Conservation (phyloP, 2,329 filamentous ascomycete genomes). For the Escovopsis sp. region DNA sequence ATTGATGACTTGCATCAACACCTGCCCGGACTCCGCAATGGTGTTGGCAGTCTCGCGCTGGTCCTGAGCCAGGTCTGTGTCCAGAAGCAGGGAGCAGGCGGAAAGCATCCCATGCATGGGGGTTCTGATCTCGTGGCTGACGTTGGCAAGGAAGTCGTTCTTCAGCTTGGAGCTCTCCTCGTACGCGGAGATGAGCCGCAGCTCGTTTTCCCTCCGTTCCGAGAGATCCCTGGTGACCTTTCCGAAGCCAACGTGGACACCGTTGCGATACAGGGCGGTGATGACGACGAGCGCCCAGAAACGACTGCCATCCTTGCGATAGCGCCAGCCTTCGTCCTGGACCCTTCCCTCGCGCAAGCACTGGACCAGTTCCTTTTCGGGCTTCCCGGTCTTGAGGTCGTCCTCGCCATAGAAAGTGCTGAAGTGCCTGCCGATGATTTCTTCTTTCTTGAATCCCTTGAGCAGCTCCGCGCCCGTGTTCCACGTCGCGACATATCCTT, state of each 20-base stretch:
- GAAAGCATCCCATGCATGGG: conserved; percentile 50
- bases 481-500: conserved; percentile 42
- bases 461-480: conserved; percentile 39
- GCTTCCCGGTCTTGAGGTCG: conserved; percentile 34
- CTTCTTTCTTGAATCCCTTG: conserved; percentile 38
- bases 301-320: conserved; percentile 39
- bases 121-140: conserved; percentile 50
- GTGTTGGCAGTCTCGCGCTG: conserved; percentile 42
- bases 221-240: conserved; percentile 45
- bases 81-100: conserved; percentile 41
- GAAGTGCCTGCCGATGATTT: conserved; percentile 44
- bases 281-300: conserved; percentile 50
- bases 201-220: conserved; percentile 38
- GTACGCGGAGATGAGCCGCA: conserved; percentile 39
- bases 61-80: conserved; percentile 34
- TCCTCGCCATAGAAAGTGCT: conserved; percentile 40
- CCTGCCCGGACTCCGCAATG: conserved; percentile 43
- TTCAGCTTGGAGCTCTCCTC: conserved; percentile 50
- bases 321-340: conserved; percentile 46
- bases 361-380: conserved; percentile 33
- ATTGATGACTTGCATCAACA: conserved; percentile 47
- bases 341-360: conserved; percentile 40
- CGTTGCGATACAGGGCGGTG: conserved; percentile 37
- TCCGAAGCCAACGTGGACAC: conserved; percentile 39
- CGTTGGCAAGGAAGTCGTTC: conserved; percentile 46